Base-by-base conservation (phyloP, 305 asterid genomes). In the Fraxinus xanthoxyloides region DNA sequence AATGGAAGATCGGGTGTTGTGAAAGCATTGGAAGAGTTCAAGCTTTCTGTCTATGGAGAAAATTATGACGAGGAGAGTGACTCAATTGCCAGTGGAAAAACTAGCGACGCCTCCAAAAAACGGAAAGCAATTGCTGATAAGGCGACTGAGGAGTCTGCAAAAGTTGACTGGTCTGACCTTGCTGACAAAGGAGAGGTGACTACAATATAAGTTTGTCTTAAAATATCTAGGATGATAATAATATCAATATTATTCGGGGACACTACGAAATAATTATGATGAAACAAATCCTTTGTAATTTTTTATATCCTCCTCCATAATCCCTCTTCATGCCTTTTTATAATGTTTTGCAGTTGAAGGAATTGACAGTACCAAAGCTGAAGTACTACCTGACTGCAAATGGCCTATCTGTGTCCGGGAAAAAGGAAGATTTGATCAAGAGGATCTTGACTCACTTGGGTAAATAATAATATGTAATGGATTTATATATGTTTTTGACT, bases 101-200 rank as follows among this genome's bases (percentile, higher is more conserved):
- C 89, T 65, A 87, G 87, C 5, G 93, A 91, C 54, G 88, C 93
- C 67, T 85, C 97, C 28, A 90, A 83, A 77, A 95, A 95, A 85
- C 88, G 98, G 77, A 95, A 95, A 90, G 93, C 92, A 80, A 84
- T 84, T 82, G 83, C 93, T 82, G 97, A 91, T 77, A 82, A 80
- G 86, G 97, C 97, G 38, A 79, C 76, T 6, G 89, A 91, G 92
- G 94, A 89, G 82, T 92, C 87, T 54, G 83, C 89, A 65, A 89
- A 88, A 79, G 86, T 91, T 77, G 90, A 87, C 83, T 95, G 99
- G 99, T 10, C 88, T 70, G 95, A 91, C 81, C 98, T 94, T 83
- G 99, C 99, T 4, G 98, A 93, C 83, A 90, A 86, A 61, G 99
- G 99, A 86, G 85, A 91, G 99, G 99, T 95, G 81, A 85, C 15